These are phyloP conservation scores for Stephania japonica DNA, from an alignment of 164 flowering plant genomes.

Conservation along the genomic window DNA sequence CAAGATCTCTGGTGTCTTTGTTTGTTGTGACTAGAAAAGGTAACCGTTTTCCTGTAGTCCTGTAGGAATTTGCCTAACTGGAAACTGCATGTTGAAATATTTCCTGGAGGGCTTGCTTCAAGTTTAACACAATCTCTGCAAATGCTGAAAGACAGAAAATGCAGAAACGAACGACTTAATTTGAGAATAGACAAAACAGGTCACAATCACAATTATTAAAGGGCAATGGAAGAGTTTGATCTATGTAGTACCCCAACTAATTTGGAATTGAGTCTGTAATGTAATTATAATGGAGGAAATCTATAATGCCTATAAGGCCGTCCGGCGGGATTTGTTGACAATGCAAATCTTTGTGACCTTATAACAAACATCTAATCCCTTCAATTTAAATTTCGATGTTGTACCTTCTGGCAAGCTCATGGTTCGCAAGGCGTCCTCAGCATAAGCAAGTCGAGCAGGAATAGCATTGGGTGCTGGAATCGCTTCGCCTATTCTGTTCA, in stretches of 20 bases:
- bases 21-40: too few relatives aligned
- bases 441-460: slow-evolving; percentile 70
- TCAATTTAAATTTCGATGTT: not conserved
- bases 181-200: not conserved
- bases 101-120: slow-evolving; percentile 52
- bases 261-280: too few relatives aligned
- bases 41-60: too few relatives aligned
- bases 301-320: not conserved
- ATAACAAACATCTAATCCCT: not conserved
- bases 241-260: too few relatives aligned
- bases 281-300: not conserved
- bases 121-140: slow-evolving; percentile 83
- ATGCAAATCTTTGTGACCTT: not conserved
- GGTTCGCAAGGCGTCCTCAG: slow-evolving; percentile 77
- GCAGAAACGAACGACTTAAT: slow-evolving; percentile 10
- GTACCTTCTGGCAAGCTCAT: slow-evolving; percentile 90
- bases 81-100: slow-evolving; percentile 28
- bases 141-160: slow-evolving; percentile 45
- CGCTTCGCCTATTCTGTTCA: slow-evolving; percentile 37
- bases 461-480: slow-evolving; percentile 24
- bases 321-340: not conserved
- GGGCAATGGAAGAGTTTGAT: too few relatives aligned
- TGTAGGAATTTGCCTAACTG: not conserved
- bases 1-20: slow-evolving; percentile 50
- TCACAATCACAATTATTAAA: not conserved